Evolutionary conservation across 1,284 basidiomycete species (phyloP).

Genomic region (Trichosporon ovoides): DNA sequence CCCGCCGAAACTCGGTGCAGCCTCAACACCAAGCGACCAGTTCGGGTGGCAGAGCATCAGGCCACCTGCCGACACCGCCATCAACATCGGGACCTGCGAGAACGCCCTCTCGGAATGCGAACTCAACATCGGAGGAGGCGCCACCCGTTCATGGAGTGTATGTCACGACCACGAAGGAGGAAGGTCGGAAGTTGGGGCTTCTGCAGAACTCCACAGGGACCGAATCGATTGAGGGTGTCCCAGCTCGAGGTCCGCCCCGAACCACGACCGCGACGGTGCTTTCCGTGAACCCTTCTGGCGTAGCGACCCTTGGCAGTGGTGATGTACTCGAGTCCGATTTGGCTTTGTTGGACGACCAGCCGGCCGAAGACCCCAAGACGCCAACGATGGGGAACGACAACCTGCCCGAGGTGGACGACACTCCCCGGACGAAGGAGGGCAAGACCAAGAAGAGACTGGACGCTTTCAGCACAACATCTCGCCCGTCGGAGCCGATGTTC

Average conservation of each 20-base stretch:
- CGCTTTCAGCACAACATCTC: constrained; percentile 27
- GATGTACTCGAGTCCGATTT: constrained; percentile 38
- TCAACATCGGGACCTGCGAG: constrained; percentile 13
- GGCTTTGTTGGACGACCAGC: constrained; percentile 25
- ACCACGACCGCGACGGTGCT: constrained; percentile 29
- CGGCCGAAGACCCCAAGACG: constrained; percentile 13
- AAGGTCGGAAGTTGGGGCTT: constrained; percentile 40
- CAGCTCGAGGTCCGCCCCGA: constrained; percentile 22
- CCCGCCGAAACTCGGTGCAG: constrained; percentile 2
- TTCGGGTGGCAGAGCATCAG: background rate
- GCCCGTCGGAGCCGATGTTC: constrained; percentile 32
- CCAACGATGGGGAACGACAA: constrained; percentile 14
- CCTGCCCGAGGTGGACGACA: constrained; percentile 24
- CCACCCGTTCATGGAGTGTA: constrained; percentile 25
- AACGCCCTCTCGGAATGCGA: constrained; percentile 13
- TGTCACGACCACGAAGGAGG: constrained; percentile 32
- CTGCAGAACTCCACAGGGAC: constrained; percentile 28
- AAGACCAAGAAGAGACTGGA: constrained; percentile 29
- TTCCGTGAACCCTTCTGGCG: constrained; percentile 27
- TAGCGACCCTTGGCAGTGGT: constrained; percentile 28
- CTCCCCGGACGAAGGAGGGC: constrained; percentile 27
- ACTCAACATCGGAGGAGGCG: background rate
- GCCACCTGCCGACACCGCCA: constrained; percentile 25
- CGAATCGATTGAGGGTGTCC: constrained; percentile 21
- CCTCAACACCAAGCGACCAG: background rate